Evolutionary conservation across 108 stramenopile genomes (phyloP).

Genomic region (Cyclotella kingstonii): DNA sequence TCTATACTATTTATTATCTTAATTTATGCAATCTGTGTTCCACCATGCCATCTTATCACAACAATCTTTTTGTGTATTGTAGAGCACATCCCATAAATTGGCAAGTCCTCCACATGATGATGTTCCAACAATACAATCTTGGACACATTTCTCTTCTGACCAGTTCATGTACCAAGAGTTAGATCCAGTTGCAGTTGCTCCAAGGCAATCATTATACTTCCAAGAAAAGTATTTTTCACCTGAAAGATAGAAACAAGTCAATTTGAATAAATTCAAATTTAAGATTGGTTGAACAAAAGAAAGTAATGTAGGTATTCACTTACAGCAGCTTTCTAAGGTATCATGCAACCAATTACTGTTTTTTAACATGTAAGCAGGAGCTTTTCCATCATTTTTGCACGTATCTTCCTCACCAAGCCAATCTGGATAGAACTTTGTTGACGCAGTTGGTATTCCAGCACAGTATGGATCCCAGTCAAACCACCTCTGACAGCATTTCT

Average conservation of each 20-base stretch:
- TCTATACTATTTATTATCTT: no score
- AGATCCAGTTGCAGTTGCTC: background rate
- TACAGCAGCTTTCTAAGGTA: background rate
- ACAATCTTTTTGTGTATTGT: background rate
- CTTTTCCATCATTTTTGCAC: background rate
- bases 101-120: background rate
- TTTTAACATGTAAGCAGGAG: constrained; percentile 15
- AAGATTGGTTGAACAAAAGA: background rate
- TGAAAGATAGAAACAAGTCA: background rate
- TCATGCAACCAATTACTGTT: constrained; percentile 13
- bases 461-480: background rate
- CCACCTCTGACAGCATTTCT: background rate
- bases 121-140: background rate
- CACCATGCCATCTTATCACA: no score
- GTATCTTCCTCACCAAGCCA: no score
- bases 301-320: background rate
- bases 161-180: background rate
- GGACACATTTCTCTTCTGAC: background rate
- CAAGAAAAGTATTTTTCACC: no score
- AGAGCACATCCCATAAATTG: background rate
- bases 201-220: background rate
- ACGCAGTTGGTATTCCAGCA: no score
- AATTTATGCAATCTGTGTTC: no score
- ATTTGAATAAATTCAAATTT: background rate
- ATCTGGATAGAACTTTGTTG: no score